A percentile compares a stretch with the other conserved stretches of the same genome.
Conservation (phyloP, 805 yeast species). For the Suhomyces emberorum region DNA sequence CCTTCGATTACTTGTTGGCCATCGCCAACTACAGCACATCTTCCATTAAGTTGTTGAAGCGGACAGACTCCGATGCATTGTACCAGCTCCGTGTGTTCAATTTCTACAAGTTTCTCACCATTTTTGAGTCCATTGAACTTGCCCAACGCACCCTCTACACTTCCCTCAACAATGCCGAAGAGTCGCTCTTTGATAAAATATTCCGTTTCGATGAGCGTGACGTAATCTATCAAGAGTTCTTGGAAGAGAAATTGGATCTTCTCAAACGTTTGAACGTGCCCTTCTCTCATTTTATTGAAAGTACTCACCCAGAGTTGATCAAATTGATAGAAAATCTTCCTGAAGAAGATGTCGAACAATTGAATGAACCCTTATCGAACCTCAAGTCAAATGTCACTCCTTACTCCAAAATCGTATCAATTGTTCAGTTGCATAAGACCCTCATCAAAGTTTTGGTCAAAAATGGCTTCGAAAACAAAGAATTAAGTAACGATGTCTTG, state of each 20-base stretch:
- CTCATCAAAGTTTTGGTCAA: conserved; percentile 16
- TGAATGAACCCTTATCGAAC: conserved; percentile 15
- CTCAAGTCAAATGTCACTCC: conserved; percentile 29
- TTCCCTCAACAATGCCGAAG: conserved; percentile 24
- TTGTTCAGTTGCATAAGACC: conserved; percentile 32
- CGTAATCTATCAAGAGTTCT: conserved; percentile 32
- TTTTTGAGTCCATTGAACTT: conserved; percentile 29
- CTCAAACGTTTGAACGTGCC: conserved; percentile 26
- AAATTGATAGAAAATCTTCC: conserved; percentile 16
- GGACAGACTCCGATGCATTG: conserved; percentile 36
- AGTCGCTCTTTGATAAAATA: conserved; percentile 35
- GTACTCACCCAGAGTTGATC: conserved; percentile 3
- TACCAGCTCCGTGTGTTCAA: conserved; percentile 40
- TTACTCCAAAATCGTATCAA: conserved; percentile 25
- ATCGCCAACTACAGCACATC: conserved; percentile 38
- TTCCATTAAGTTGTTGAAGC: conserved; percentile 33
- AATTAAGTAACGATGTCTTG: conserved; percentile 37
- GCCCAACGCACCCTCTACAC: conserved; percentile 32
- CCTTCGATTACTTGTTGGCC: conserved; percentile 40
- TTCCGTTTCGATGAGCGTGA: conserved; percentile 39
- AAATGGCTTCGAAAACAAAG: conserved; percentile 18
- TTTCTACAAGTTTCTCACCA: conserved; percentile 37
- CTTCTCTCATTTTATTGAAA: conserved; percentile 29
- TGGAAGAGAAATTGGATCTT: conserved; percentile 30
- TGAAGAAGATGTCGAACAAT: conserved; percentile 15